Percentiles rank a stretch among this genome's conserved stretches.
phyloP scores from a whole-genome alignment of 768 basidiomycete genomes.

The Pseudohyphozyma bogoriensis region DNA sequence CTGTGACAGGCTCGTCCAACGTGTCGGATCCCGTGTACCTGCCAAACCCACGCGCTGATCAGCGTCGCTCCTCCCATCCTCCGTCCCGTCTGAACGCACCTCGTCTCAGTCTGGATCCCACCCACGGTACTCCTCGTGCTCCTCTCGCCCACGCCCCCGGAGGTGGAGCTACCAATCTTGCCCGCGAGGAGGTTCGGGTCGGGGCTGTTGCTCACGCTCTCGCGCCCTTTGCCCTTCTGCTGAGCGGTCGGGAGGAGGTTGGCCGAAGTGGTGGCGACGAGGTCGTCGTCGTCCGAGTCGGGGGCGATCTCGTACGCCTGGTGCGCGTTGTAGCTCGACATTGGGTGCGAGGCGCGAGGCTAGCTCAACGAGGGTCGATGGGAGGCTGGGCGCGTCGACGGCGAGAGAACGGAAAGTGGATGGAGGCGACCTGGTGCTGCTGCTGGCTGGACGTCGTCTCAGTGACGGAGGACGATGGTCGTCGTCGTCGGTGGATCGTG shows the following conservation, averaged over 20 bases:
- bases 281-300: constrained; percentile 18
- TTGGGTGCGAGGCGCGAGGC: background rate
- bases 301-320: constrained; percentile 20
- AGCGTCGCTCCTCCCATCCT: background rate
- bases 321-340: background rate
- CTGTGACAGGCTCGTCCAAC: constrained; percentile 79
- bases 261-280: constrained; percentile 14
- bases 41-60: background rate
- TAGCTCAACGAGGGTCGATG: background rate
- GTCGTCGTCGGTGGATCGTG: too few species aligned
- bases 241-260: constrained; percentile 13
- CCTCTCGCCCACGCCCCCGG: background rate
- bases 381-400: too few species aligned
- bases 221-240: constrained; percentile 19
- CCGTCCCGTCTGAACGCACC: constrained; percentile 45
- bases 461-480: too few species aligned
- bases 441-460: too few species aligned
- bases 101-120: constrained; percentile 79
- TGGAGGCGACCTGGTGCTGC: too few species aligned
- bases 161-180: constrained; percentile 5
- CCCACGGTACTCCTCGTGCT: constrained; percentile 44
- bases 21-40: constrained; percentile 79
- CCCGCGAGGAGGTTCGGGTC: constrained; percentile 17
- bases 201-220: background rate
- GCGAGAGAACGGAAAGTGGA: too few species aligned